These are phyloP conservation scores for Beauveria bassiana DNA, from an alignment of 2,329 filamentous ascomycete genomes.

Conservation along the genomic window DNA sequence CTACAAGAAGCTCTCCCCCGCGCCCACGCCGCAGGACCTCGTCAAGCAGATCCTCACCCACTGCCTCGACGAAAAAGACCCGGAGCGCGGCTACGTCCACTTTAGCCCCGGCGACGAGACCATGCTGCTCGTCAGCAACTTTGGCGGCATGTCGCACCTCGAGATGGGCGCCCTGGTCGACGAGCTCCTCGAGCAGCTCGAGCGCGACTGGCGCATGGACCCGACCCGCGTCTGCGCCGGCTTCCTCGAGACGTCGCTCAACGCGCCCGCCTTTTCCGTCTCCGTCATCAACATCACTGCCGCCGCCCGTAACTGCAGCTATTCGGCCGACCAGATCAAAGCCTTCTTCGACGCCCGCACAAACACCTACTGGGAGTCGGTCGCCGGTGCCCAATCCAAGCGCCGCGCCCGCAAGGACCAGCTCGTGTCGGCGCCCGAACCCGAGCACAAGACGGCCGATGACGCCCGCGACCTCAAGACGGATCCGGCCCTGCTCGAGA, in stretches of 20 bases:
- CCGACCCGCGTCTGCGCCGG: conserved; percentile 52
- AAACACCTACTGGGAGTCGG: conserved; percentile 47
- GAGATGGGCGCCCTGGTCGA: conserved; percentile 48
- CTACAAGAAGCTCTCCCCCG: conserved; percentile 47
- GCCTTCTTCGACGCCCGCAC: conserved; percentile 57
- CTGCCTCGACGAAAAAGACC: conserved; percentile 50
- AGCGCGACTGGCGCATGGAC: conserved; percentile 36
- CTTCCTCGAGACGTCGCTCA: conserved; percentile 63
- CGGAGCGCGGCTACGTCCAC: conserved; percentile 40
- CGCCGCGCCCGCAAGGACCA: conserved; percentile 33
- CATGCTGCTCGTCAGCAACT: conserved; percentile 50
- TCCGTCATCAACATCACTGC: conserved; percentile 54
- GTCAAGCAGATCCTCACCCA: conserved; percentile 51
- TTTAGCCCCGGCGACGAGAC: conserved; percentile 40
- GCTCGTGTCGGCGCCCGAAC: conserved; percentile 30
- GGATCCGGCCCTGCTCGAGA: conserved; percentile 44
- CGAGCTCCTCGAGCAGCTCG: conserved; percentile 44
- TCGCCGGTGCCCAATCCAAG: conserved; percentile 36
- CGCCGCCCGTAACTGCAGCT: conserved; percentile 35
- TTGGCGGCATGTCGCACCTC: conserved; percentile 49
- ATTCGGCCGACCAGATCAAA: conserved; percentile 47
- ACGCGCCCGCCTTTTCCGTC: conserved; percentile 63
- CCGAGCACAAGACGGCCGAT: conserved; percentile 29
- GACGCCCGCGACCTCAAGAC: conserved; percentile 37
- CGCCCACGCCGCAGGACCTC: conserved; percentile 39